Base-by-base conservation (phyloP, 2,329 filamentous ascomycete species). In the Arthrobotrys pseudoclavata region DNA sequence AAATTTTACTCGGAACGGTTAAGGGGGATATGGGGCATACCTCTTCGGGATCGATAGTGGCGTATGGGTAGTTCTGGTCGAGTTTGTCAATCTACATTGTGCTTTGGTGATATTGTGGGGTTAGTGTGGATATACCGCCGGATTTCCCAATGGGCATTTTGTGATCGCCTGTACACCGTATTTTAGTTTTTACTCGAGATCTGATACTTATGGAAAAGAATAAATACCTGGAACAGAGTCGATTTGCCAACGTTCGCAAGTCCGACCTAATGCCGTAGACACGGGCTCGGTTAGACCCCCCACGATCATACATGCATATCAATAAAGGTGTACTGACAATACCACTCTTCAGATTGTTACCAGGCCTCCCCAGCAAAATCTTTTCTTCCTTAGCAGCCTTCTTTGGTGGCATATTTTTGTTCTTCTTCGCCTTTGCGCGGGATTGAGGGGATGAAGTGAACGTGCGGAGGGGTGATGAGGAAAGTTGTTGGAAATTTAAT, bases 201-300 rank as follows among this genome's bases (percentile, higher is more conserved):
- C 22, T 13, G 9, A 42, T 40, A 40, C 37, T 40, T 9, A 45
- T 34, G 20, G 5, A 1, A 55, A n/a, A 34, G 31, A 47, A 20
- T 37, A 61, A 18, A 42, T 62, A 77, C 74, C 88, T 99, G 96
- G 90, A 99, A 99, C 83, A 99, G 90, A 37, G 96, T 99, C 81
- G 96, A 99, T 88, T 99, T 99, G 85, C 96, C 96, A 82, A 99
- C 96, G 86, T 99, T 99, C 85, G 96, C 96, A 83, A 99, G 91
- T 86, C 96, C 96, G 85, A 99, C 94, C 94, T 97, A 31, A 80
- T 79, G 79, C 80, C 18, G 15, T 13, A 34, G 15, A n/a, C 5
- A 34, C 79, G 75, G 79, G 55, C 4, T 24, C 40, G 22, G 52
- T 40, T 29, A 57, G 50, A 40, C 9, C 42, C n/a, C 42, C 18